Evolutionary conservation across 1,139 yeast genomes (phyloP).

Genomic region (Debaryomyces singareniensis): DNA sequence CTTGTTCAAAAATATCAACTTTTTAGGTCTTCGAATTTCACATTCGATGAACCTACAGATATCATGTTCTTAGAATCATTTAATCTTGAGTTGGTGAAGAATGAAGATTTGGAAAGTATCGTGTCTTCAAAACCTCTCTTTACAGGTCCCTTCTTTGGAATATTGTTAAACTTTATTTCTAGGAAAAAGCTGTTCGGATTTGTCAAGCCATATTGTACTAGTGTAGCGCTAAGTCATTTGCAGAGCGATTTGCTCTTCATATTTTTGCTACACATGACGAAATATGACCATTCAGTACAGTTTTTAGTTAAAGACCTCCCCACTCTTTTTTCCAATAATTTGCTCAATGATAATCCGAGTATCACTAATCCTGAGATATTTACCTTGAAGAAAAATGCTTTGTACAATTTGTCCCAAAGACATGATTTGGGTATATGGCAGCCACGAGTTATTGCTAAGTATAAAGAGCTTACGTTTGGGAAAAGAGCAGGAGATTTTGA

Average conservation of each 20-base stretch:
- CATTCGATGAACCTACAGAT: conserved; percentile 14
- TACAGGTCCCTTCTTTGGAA: conserved; percentile 19
- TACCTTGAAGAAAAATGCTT: conserved; percentile 18
- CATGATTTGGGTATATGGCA: conserved; percentile 23
- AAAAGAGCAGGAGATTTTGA: conserved; percentile 15
- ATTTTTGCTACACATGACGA: conserved; percentile 19
- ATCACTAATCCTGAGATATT: conserved; percentile 21
- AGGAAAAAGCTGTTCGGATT: conserved; percentile 13
- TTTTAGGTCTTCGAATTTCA: conserved; percentile 18
- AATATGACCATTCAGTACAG: conserved; percentile 15
- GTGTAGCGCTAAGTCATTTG: conserved; percentile 14
- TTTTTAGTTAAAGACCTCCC: conserved; percentile 25
- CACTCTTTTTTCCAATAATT: conserved; percentile 15
- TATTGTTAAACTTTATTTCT: conserved; percentile 23
- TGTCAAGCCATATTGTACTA: conserved; percentile 13
- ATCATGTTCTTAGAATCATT: conserved; percentile 16
- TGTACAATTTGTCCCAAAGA: conserved; percentile 16
- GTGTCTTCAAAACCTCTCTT: conserved; percentile 13
- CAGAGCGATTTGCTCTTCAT: conserved; percentile 20
- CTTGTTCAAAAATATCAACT: conserved; percentile 8
- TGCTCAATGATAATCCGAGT: conserved; percentile 10
- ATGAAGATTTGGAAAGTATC: conserved; percentile 12
- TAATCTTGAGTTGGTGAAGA: conserved; percentile 16
- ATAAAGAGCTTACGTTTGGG: conserved; percentile 26
- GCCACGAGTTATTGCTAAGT: conserved; percentile 13